phyloP scores from a whole-genome alignment of 2,329 filamentous ascomycete genomes.

The Claviceps humidiphila region DNA sequence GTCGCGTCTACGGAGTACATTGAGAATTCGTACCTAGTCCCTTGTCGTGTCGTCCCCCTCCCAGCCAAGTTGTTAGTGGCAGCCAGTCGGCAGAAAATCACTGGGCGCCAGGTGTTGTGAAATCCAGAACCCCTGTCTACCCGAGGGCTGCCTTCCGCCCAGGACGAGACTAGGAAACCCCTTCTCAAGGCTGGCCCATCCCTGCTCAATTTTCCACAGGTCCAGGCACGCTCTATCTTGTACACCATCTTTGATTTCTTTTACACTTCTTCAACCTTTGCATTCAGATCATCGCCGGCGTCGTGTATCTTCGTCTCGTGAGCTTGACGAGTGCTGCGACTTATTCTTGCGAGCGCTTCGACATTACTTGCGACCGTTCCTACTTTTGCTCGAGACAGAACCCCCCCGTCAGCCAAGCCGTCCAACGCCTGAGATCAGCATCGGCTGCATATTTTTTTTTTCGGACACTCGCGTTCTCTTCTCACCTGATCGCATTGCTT shows the following conservation, averaged over 20 bases:
- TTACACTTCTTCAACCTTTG: conserved; percentile 1
- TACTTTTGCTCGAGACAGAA: background rate
- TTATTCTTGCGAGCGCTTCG: background rate
- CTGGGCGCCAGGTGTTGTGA: background rate
- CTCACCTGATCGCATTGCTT: background rate
- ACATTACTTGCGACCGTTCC: background rate
- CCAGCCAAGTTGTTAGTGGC: background rate
- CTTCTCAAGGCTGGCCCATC: conserved; percentile 5
- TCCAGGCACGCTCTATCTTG: background rate
- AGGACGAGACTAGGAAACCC: background rate
- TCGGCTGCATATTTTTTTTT: background rate
- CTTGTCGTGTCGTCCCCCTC: background rate
- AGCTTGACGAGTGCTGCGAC: background rate
- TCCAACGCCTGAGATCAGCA: background rate
- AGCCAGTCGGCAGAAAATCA: background rate
- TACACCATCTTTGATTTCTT: conserved; percentile 4
- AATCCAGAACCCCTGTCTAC: conserved; percentile 1
- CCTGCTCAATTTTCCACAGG: conserved; percentile 4
- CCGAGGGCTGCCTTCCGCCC: background rate
- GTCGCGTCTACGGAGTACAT: too few species aligned
- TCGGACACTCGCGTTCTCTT: background rate
- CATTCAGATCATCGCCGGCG: background rate
- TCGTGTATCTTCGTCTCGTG: background rate
- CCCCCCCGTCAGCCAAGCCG: background rate
- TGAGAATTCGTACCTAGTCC: too few species aligned